Conservation (phyloP, 306 rosid genomes). For the Begonia peltatifolia region DNA sequence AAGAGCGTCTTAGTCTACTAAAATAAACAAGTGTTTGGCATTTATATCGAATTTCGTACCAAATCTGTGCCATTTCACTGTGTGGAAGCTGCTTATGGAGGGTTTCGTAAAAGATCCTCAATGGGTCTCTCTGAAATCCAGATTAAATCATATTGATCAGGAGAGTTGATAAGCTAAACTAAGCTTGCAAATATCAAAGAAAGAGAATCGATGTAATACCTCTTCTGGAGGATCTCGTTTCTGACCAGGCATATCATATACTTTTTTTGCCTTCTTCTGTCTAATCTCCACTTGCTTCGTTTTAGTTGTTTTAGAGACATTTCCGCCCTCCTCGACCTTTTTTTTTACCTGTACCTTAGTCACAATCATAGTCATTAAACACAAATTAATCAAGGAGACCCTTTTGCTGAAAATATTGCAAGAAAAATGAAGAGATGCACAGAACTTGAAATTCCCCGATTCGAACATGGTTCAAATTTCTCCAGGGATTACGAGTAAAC, state of each 20-base stretch:
- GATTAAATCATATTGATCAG: conserved; percentile 3
- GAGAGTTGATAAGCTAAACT: not conserved
- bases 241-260: conserved; percentile 79
- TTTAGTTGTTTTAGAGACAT: conserved; percentile 2
- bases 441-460: too few species aligned
- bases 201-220: conserved; percentile 18
- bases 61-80: conserved; percentile 79
- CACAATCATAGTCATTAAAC: conserved; percentile 5
- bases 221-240: conserved; percentile 78
- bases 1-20: not conserved
- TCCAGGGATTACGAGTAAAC: too few species aligned
- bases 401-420: too few species aligned
- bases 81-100: conserved; percentile 37
- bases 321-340: conserved; percentile 17
- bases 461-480: too few species aligned
- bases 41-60: conserved; percentile 34
- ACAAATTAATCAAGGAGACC: not conserved
- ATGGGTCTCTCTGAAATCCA: conserved; percentile 63
- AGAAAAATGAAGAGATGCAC: too few species aligned
- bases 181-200: not conserved
- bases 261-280: conserved; percentile 43
- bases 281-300: conserved; percentile 12
- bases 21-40: not conserved
- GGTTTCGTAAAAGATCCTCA: conserved; percentile 62
- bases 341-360: conserved; percentile 26